Percentiles rank a stretch among this genome's conserved stretches.
These are phyloP conservation scores for Crithidia fasciculata DNA, from an alignment of 208 protist species.

Conservation along the genomic window DNA sequence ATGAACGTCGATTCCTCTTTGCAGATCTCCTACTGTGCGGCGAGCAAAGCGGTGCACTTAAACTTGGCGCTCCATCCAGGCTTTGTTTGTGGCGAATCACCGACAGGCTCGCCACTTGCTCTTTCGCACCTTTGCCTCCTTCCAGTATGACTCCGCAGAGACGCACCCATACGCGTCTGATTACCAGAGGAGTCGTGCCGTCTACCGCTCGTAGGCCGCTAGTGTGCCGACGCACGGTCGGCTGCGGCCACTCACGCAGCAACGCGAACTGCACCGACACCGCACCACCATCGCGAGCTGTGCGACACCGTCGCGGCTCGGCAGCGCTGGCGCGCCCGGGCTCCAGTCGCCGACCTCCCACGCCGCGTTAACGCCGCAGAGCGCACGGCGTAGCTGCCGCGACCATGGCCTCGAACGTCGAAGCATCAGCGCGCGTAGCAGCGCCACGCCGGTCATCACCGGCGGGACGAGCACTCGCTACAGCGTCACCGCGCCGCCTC, in stretches of 20 bases:
- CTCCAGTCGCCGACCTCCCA: slow-evolving; percentile 31
- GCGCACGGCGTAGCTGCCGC: slow-evolving; percentile 43
- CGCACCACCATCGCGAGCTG: slow-evolving; percentile 15
- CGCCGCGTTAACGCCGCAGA: slow-evolving; percentile 31
- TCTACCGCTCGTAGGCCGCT: not conserved
- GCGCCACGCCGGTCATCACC: slow-evolving; percentile 19
- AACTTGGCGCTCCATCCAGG: too few relatives aligned
- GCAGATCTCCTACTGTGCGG: too few relatives aligned
- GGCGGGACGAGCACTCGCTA: slow-evolving; percentile 32
- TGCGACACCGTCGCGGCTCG: slow-evolving; percentile 20
- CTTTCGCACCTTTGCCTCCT: not conserved
- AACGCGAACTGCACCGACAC: slow-evolving; percentile 25
- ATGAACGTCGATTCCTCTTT: too few relatives aligned
- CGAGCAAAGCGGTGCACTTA: too few relatives aligned
- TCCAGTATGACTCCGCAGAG: slow-evolving; percentile 7
- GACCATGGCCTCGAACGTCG: slow-evolving; percentile 48
- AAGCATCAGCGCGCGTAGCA: slow-evolving; percentile 30
- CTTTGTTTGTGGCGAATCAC: not conserved
- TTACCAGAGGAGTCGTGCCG: slow-evolving; percentile 3
- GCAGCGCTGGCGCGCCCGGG: slow-evolving; percentile 12
- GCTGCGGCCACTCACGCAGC: slow-evolving; percentile 21
- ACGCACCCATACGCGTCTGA: too few relatives aligned
- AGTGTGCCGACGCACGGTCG: not conserved
- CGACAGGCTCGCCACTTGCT: not conserved
- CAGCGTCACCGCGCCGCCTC: slow-evolving; percentile 31